A percentile compares a stretch with the other conserved stretches of the same genome.
Evolutionary conservation across 208 protist species (phyloP).

Genomic region (Leishmania mexicana): DNA sequence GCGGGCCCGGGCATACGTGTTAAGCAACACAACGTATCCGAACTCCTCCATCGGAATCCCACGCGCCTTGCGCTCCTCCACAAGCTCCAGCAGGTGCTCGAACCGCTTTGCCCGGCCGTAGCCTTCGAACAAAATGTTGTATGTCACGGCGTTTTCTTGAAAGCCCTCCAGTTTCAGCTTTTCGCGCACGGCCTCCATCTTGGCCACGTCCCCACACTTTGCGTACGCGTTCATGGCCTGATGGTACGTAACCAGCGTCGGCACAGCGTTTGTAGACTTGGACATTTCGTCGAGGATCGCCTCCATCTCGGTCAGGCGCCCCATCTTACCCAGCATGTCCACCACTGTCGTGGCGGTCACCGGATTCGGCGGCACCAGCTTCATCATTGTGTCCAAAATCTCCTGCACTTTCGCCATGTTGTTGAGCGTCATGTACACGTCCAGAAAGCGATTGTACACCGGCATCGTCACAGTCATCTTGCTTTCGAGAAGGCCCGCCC

Average conservation of each 20-base stretch:
- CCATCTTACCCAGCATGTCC: constrained; percentile 94
- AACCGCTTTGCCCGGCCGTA: constrained; percentile 89
- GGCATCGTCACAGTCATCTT: constrained; percentile 84
- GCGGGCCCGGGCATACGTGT: constrained; percentile 75
- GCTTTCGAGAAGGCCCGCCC: constrained; percentile 72
- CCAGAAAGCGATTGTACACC: constrained; percentile 92
- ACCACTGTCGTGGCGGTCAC: constrained; percentile 91
- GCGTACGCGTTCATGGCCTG: constrained; percentile 93
- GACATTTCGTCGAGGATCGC: constrained; percentile 87
- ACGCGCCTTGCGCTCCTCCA: constrained; percentile 71
- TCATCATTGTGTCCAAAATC: constrained; percentile 92
- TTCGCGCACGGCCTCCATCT: constrained; percentile 80
- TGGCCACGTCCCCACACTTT: constrained; percentile 86
- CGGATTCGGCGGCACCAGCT: constrained; percentile 87
- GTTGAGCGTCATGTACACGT: constrained; percentile 84
- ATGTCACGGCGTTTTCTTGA: constrained; percentile 84
- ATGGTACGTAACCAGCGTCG: constrained; percentile 91
- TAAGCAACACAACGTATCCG: constrained; percentile 84
- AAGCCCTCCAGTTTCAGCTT: constrained; percentile 70
- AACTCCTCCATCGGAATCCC: constrained; percentile 89
- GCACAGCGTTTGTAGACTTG: constrained; percentile 76
- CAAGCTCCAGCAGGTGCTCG: constrained; percentile 81
- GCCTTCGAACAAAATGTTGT: constrained; percentile 91
- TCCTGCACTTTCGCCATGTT: constrained; percentile 88
- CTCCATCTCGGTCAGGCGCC: constrained; percentile 87